Conservation (phyloP, 2,329 filamentous ascomycete genomes). For the Cercospora sojina region DNA sequence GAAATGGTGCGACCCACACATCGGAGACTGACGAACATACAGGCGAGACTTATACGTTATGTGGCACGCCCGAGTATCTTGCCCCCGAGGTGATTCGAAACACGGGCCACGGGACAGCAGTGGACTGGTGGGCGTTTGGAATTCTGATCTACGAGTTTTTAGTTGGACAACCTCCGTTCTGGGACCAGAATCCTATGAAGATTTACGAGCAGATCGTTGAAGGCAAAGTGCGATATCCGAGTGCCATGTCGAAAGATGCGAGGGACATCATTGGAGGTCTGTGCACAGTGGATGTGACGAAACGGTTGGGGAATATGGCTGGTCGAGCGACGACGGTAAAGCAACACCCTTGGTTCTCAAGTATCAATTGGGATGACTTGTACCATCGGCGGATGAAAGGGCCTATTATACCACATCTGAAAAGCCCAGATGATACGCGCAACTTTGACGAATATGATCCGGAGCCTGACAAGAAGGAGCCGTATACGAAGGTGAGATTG, state of each 20-base stretch:
- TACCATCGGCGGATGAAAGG: slow-evolving; percentile 63
- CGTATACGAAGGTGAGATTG: slow-evolving; percentile 57
- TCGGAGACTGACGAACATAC: slow-evolving; percentile 24
- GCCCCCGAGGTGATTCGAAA: slow-evolving; percentile 83
- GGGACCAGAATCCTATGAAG: slow-evolving; percentile 82
- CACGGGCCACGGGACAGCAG: slow-evolving; percentile 69
- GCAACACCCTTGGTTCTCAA: slow-evolving; percentile 70
- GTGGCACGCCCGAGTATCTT: slow-evolving; percentile 80
- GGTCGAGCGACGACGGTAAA: slow-evolving; percentile 73
- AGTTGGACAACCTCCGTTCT: slow-evolving; percentile 82
- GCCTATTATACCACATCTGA: slow-evolving; percentile 73
- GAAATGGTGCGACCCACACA: slow-evolving; percentile 7
- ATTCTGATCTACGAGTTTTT: slow-evolving; percentile 83
- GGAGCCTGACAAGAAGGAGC: slow-evolving; percentile 63
- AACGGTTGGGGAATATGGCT: slow-evolving; percentile 73
- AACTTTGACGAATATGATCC: slow-evolving; percentile 85
- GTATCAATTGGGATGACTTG: slow-evolving; percentile 72
- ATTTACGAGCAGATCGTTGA: slow-evolving; percentile 83
- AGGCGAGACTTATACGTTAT: slow-evolving; percentile 78
- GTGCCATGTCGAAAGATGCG: slow-evolving; percentile 65
- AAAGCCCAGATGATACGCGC: slow-evolving; percentile 70
- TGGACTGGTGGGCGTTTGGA: slow-evolving; percentile 86
- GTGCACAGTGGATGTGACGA: slow-evolving; percentile 76
- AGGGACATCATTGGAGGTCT: slow-evolving; percentile 73
- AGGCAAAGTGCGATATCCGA: slow-evolving; percentile 72